Evolutionary conservation across 2,329 filamentous ascomycete genomes (phyloP).

Genomic region (Neopestalotiopsis clavispora): DNA sequence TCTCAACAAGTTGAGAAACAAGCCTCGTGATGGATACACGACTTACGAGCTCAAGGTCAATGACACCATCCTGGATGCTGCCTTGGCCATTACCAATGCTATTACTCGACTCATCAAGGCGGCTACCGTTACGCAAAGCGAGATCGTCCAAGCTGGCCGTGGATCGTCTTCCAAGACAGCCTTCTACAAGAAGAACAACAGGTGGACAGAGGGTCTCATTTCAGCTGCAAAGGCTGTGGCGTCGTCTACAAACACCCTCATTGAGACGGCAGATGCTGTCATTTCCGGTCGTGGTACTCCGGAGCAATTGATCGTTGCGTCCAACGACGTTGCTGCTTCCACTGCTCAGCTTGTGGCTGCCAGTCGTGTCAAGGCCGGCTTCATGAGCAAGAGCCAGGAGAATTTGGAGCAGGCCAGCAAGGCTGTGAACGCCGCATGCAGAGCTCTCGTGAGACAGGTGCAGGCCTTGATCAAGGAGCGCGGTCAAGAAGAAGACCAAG

Average conservation of each 20-base stretch:
- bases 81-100: slow-evolving; percentile 89
- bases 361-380: slow-evolving; percentile 93
- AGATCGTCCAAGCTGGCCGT: slow-evolving; percentile 92
- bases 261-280: slow-evolving; percentile 97
- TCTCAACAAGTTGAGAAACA: slow-evolving; percentile 90
- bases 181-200: slow-evolving; percentile 99
- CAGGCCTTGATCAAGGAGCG: slow-evolving; percentile 92
- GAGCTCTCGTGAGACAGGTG: slow-evolving; percentile 87
- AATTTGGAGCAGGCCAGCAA: slow-evolving; percentile 88
- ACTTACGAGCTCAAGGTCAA: slow-evolving; percentile 97
- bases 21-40: slow-evolving; percentile 92
- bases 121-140: slow-evolving; percentile 88
- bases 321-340: slow-evolving; percentile 93
- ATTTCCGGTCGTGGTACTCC: slow-evolving; percentile 90
- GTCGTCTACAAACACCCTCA: slow-evolving; percentile 89
- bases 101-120: slow-evolving; percentile 95
- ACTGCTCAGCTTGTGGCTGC: slow-evolving; percentile 97
- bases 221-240: slow-evolving; percentile 97
- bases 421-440: slow-evolving; percentile 87
- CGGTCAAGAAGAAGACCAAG: slow-evolving; percentile 77
- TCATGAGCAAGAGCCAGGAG: slow-evolving; percentile 98
- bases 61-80: slow-evolving; percentile 92
- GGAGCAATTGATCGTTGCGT: slow-evolving; percentile 96
- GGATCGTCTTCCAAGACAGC: slow-evolving; percentile 86
- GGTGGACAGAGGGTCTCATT: slow-evolving; percentile 97